Conservation (phyloP, 164 flowering plant species). For the Chimonanthus praecox region DNA sequence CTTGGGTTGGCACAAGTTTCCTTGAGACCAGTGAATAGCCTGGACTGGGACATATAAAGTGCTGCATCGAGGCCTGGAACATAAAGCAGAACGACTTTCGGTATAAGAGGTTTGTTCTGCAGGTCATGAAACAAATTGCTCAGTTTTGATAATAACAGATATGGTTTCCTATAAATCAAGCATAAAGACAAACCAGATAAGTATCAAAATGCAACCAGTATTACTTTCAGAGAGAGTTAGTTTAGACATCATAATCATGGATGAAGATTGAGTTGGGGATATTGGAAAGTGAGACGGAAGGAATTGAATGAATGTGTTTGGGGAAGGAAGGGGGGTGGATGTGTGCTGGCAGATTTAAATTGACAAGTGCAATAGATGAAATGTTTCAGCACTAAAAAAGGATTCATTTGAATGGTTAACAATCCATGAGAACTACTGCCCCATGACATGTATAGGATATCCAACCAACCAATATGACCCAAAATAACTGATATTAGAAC, state of each 20-base stretch:
- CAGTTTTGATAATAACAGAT: background rate
- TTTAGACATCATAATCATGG: background rate
- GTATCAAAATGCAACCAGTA: background rate
- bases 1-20: conserved; percentile 74
- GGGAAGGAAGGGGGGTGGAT: too few species aligned
- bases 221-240: background rate
- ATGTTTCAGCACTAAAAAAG: background rate
- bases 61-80: conserved; percentile 98
- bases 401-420: background rate
- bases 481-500: too few species aligned
- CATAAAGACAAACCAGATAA: background rate
- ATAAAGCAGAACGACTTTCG: conserved; percentile 88
- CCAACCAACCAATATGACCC: too few species aligned
- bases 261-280: background rate
- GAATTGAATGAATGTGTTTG: background rate
- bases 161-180: background rate
- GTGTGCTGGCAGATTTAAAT: too few species aligned
- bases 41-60: conserved; percentile 71
- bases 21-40: conserved; percentile 48
- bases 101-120: conserved; percentile 98
- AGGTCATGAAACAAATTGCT: conserved; percentile 15
- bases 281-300: background rate
- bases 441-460: too few species aligned
- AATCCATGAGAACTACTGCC: background rate
- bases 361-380: background rate